phyloP scores from a whole-genome alignment of 441 rosid genomes.

The Erodium chrysanthum region DNA sequence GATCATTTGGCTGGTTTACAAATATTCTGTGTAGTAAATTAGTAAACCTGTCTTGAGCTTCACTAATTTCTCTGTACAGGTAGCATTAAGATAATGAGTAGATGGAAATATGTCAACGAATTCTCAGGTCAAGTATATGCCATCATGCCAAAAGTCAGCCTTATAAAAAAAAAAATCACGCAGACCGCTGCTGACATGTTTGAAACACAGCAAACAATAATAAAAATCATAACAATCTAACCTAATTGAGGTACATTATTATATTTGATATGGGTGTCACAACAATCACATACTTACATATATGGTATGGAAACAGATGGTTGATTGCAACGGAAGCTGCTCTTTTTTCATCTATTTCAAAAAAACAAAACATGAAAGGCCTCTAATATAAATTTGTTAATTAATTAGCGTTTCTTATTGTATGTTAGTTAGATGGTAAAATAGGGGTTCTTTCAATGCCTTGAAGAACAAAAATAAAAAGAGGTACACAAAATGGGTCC shows the following conservation, averaged over 20 bases:
- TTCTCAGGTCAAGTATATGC: constrained; percentile 2
- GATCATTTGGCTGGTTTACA: constrained; percentile 37
- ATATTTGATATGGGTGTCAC: neutral
- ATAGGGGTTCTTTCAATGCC: neutral
- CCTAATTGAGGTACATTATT: neutral
- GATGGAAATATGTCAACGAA: neutral
- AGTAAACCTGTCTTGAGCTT: constrained; percentile 57
- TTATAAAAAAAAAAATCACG: neutral
- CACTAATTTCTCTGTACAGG: constrained; percentile 54
- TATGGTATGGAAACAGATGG: neutral
- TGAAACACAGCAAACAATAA: neutral
- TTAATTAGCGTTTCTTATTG: neutral
- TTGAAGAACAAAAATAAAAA: neutral
- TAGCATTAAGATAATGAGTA: neutral
- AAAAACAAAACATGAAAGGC: too few relatives aligned
- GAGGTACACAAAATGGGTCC: neutral
- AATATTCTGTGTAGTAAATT: constrained; percentile 40
- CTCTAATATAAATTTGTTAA: neutral
- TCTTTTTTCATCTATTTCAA: neutral
- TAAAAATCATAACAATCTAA: neutral
- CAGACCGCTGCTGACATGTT: neutral
- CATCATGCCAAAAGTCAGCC: neutral
- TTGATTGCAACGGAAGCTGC: neutral
- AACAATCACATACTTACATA: neutral
- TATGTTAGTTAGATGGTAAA: neutral